Base-by-base conservation (phyloP, 2,329 filamentous ascomycete species). In the Metarhizium brunneum region DNA sequence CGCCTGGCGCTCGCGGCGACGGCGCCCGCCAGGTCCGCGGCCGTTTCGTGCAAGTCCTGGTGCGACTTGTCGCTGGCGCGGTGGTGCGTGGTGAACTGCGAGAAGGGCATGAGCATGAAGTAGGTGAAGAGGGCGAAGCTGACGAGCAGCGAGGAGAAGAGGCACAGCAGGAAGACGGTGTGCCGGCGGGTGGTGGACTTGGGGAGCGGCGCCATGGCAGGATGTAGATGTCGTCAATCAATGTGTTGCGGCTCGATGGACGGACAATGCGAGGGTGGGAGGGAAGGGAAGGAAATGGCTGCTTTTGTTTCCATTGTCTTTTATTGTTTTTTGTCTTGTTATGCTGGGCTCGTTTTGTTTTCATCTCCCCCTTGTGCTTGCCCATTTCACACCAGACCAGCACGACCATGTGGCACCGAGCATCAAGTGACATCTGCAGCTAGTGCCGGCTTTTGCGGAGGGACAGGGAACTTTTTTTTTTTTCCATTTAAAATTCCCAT, bases 51-150 rank as follows among this genome's bases (percentile, higher is more conserved):
- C 25, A 4, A 25, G 25, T 25, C 18, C 18, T 18, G 1, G 18
- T n/a, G 36, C 25, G 25, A 18, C 29, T 4, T 43, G 30, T 45
- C n/a, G 20, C 20, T 5, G 16, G 20, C 16, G 25, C 14, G 6
- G 38, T 3, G 25, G 25, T 25, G 52, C 18, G 43, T 11, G 40
- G 18, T 32, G 50, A 57, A 57, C 4, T 57, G 42, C n/a, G 56
- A 57, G 7, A 57, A 47, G 10, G 56, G 56, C 36, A 52, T 16
- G n/a, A 57, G 45, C 53, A 57, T 54, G 10, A 55, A 57, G 50
- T 57, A 57, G 4, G 56, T 53, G 30, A 55, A 42, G 35, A 57
- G 53, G 53, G 40, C 38, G 18, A 35, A 53, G 45, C 36, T 52
- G 35, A 55, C 3, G 53, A 57, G 38, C 36, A 57, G 53, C 25